phyloP scores from a whole-genome alignment of 2,329 filamentous ascomycete genomes.

The Lachnellula hyalina region DNA sequence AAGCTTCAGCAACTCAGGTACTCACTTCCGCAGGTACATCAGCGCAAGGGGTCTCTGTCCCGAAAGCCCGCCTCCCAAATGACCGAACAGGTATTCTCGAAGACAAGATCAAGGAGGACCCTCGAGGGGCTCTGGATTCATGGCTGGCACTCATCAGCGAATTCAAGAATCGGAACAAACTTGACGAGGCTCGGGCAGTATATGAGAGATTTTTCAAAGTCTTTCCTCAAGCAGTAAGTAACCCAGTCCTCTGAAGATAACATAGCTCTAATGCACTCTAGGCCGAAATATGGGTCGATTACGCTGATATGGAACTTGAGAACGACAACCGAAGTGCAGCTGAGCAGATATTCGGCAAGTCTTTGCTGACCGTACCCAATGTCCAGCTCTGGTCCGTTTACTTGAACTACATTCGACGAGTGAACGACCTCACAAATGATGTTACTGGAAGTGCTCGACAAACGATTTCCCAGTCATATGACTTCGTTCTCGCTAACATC shows the following conservation, averaged over 20 bases:
- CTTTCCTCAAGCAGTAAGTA: constrained; percentile 85
- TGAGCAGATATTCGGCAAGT: constrained; percentile 77
- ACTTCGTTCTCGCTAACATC: constrained; percentile 84
- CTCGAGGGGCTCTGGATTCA: constrained; percentile 84
- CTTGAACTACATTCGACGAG: constrained; percentile 87
- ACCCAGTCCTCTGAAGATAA: constrained; percentile 4
- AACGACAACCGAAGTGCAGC: constrained; percentile 76
- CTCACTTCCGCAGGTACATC: constrained; percentile 24
- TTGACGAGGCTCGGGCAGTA: constrained; percentile 72
- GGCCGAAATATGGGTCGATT: constrained; percentile 89
- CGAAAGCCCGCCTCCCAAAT: constrained; percentile 33
- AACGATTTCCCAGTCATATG: constrained; percentile 80
- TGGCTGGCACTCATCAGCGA: constrained; percentile 87
- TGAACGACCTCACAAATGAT: constrained; percentile 82
- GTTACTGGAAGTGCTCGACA: constrained; percentile 68
- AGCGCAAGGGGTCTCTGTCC: constrained; percentile 21
- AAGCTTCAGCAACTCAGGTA: constrained; percentile 19
- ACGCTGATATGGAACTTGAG: constrained; percentile 83
- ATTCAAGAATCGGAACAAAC: constrained; percentile 72
- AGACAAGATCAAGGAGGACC: constrained; percentile 86
- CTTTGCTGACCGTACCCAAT: constrained; percentile 72
- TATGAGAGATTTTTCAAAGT: constrained; percentile 84
- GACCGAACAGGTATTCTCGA: constrained; percentile 53
- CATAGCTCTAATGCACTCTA: constrained; percentile 39
- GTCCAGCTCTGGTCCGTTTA: constrained; percentile 90